A percentile compares a stretch with the other conserved stretches of the same genome.
Evolutionary conservation across 208 protist species (phyloP).

Genomic region (Phytomonas serpens): DNA sequence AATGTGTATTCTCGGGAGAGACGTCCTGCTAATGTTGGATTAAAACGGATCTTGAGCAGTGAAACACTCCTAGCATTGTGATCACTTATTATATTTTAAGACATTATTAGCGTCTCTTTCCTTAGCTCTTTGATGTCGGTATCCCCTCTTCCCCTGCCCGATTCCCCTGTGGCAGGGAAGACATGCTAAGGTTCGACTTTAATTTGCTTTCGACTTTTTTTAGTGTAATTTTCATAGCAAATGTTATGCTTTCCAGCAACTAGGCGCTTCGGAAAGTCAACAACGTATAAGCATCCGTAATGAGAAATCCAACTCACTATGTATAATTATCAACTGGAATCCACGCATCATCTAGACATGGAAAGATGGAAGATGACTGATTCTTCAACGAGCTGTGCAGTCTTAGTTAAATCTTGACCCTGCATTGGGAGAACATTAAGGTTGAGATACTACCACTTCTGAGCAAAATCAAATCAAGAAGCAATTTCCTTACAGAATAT

Average conservation of each 20-base stretch:
- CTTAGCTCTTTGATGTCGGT: slow-evolving; percentile 66
- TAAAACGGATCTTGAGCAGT: slow-evolving; percentile 41
- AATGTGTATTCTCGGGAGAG: background rate
- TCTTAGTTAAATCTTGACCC: background rate
- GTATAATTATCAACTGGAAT: slow-evolving; percentile 67
- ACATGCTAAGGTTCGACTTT: slow-evolving; percentile 52
- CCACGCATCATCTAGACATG: slow-evolving; percentile 10
- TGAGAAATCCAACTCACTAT: slow-evolving; percentile 28
- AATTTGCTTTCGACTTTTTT: slow-evolving; percentile 82
- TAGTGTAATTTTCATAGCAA: slow-evolving; percentile 76
- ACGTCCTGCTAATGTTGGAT: background rate
- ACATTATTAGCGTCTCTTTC: slow-evolving; percentile 42
- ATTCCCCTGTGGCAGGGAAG: background rate
- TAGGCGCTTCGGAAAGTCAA: slow-evolving; percentile 49
- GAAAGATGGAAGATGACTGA: background rate
- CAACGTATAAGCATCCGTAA: slow-evolving; percentile 48
- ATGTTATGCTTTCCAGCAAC: slow-evolving; percentile 63
- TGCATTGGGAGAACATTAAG: background rate
- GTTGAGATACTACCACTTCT: background rate
- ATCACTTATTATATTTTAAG: slow-evolving; percentile 40
- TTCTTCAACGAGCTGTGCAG: background rate
- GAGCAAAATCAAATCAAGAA: background rate
- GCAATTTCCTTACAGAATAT: background rate
- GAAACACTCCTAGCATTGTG: slow-evolving; percentile 61
- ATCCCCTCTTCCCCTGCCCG: slow-evolving; percentile 33